These are phyloP conservation scores for Talinum fruticosum DNA, from an alignment of 148 eudicot species.

Conservation along the genomic window DNA sequence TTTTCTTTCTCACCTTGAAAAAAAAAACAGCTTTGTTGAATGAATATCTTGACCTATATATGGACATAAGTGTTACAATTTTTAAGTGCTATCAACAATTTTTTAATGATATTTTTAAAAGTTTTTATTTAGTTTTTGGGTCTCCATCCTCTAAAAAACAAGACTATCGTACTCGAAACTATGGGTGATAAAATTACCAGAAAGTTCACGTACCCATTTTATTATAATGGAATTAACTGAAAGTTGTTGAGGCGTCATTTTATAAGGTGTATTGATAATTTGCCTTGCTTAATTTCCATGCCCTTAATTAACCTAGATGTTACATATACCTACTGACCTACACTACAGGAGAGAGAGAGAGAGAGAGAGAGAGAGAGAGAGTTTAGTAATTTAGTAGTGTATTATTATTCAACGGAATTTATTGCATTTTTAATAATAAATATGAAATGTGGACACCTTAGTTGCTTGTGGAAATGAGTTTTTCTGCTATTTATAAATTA, in stretches of 20 bases:
- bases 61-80: too few species aligned
- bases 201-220: not conserved
- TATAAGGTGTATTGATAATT: not conserved
- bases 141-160: not conserved
- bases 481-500: too few species aligned
- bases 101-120: too few species aligned
- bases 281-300: not conserved
- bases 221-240: not conserved
- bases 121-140: not conserved
- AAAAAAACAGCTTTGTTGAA: too few species aligned
- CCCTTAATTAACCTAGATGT: not conserved
- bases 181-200: not conserved
- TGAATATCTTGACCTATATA: too few species aligned
- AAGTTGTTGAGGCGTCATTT: not conserved
- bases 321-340: too few species aligned
- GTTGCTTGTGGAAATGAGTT: not conserved
- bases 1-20: too few species aligned
- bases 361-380: not conserved
- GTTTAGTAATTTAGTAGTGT: not conserved
- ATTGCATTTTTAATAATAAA: not conserved
- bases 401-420: not conserved
- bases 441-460: not conserved
- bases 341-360: not conserved
- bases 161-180: not conserved
- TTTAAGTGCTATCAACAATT: too few species aligned